Conservation (phyloP, 139 green algal genomes). For the Coelastrella sp. region DNA sequence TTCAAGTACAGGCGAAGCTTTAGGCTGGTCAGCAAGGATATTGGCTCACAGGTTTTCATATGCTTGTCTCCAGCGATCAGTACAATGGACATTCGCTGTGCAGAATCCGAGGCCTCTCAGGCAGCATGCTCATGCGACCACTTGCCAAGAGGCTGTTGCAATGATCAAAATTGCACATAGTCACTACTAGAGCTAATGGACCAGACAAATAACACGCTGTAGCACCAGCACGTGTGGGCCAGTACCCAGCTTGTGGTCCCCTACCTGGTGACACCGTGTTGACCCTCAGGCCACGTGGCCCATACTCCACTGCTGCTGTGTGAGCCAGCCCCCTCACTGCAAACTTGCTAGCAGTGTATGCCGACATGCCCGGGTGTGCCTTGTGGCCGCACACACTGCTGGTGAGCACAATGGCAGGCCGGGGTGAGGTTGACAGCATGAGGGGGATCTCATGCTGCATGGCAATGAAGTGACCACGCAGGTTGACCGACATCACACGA, state of each 20-base stretch:
- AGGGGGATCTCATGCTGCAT: slow-evolving; percentile 43
- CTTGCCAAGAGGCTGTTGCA: no score
- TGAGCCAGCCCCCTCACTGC: slow-evolving; percentile 14
- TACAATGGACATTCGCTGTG: no score
- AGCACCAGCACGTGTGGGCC: not conserved
- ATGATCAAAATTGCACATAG: not conserved
- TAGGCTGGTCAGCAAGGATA: no score
- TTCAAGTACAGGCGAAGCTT: not conserved
- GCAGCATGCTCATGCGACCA: no score
- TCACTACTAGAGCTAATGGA: not conserved
- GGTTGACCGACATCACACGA: slow-evolving; percentile 34
- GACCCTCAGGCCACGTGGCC: slow-evolving; percentile 23
- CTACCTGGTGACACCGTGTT: slow-evolving; percentile 23
- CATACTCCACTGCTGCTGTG: slow-evolving; percentile 32
- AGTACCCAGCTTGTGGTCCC: not conserved
- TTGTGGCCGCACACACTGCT: slow-evolving; percentile 1
- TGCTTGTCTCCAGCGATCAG: no score
- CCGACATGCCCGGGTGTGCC: not conserved
- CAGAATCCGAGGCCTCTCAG: no score
- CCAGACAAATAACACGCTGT: not conserved
- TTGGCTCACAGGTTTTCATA: no score
- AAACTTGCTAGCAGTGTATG: slow-evolving; percentile 17
- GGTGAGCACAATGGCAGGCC: slow-evolving; percentile 34
- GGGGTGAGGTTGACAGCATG: slow-evolving; percentile 29
- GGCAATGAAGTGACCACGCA: slow-evolving; percentile 33